Percentiles rank a stretch among this genome's conserved stretches.
Evolutionary conservation across 768 basidiomycete species (phyloP).

Genomic region (Phaffia australis): DNA sequence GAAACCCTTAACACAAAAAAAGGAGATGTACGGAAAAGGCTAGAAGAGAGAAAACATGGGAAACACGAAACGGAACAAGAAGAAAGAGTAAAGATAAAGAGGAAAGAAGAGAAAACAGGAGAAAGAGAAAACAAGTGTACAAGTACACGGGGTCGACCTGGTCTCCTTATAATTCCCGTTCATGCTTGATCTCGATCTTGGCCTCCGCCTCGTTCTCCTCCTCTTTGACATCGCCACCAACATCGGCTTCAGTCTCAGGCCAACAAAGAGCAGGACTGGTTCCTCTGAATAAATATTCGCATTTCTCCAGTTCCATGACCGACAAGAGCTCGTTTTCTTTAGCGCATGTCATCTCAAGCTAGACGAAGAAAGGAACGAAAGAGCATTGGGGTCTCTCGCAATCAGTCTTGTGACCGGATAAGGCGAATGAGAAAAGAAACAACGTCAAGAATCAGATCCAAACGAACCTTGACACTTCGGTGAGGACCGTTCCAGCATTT

Average conservation of each 20-base stretch:
- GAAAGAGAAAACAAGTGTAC: too few relatives aligned
- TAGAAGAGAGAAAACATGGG: too few relatives aligned
- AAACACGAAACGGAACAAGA: too few relatives aligned
- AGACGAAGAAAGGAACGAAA: not conserved
- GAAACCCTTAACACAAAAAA: too few relatives aligned
- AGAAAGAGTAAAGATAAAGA: too few relatives aligned
- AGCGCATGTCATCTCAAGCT: constrained; percentile 78
- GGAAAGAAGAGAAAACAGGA: too few relatives aligned
- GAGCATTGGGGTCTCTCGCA: not conserved
- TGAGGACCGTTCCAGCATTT: constrained; percentile 96
- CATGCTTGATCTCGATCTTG: constrained; percentile 7
- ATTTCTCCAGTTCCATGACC: constrained; percentile 86
- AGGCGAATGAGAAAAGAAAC: not conserved
- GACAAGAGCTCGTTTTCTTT: constrained; percentile 66
- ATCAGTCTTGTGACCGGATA: not conserved
- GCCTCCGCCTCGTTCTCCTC: not conserved
- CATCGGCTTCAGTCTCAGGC: constrained; percentile 33
- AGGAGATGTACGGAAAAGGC: too few relatives aligned
- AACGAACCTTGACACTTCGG: constrained; percentile 62
- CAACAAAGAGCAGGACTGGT: constrained; percentile 74
- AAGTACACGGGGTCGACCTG: too few relatives aligned
- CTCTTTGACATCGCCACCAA: too few relatives aligned
- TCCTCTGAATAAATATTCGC: constrained; percentile 79
- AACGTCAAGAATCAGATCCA: too few relatives aligned
- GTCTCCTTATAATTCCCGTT: too few relatives aligned